These are phyloP conservation scores for Diaporthe sp. DNA, from an alignment of 2,329 filamentous ascomycete species.

Conservation along the genomic window DNA sequence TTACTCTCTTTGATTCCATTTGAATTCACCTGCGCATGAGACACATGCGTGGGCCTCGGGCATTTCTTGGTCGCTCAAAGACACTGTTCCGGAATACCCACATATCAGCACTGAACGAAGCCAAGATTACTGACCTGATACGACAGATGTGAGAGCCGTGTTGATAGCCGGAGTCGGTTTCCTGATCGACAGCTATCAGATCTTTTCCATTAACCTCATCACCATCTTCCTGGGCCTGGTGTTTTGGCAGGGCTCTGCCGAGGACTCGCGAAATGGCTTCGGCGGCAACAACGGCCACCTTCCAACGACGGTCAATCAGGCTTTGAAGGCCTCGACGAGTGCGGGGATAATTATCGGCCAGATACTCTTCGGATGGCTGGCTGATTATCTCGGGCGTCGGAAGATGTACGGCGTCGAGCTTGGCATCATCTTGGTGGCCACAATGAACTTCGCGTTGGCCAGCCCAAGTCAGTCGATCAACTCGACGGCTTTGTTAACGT, in stretches of 20 bases:
- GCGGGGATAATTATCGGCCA: slow-evolving; percentile 85
- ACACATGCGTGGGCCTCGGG: neutral
- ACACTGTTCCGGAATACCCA: neutral
- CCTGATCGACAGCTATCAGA: slow-evolving; percentile 86
- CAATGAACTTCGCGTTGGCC: slow-evolving; percentile 75
- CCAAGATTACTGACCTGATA: slow-evolving; percentile 36
- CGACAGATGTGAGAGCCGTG: slow-evolving; percentile 75
- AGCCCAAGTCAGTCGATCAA: slow-evolving; percentile 73
- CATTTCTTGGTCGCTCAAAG: slow-evolving; percentile 46
- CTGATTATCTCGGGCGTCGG: slow-evolving; percentile 82
- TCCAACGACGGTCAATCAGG: slow-evolving; percentile 76
- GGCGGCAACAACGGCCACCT: slow-evolving; percentile 68
- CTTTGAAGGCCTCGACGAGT: slow-evolving; percentile 85
- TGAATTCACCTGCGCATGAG: neutral
- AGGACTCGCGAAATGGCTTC: slow-evolving; percentile 58
- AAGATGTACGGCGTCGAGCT: slow-evolving; percentile 87
- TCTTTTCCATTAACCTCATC: slow-evolving; percentile 85
- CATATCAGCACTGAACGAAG: neutral
- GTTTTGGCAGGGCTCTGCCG: slow-evolving; percentile 72
- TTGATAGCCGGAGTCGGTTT: slow-evolving; percentile 86
- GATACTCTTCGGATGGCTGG: slow-evolving; percentile 81
- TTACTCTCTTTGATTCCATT: neutral
- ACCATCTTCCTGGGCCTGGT: slow-evolving; percentile 81
- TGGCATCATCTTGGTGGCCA: slow-evolving; percentile 79
- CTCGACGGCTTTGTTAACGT: slow-evolving; percentile 74